Evolutionary conservation across 805 yeast species (phyloP).

Genomic region (Metschnikowia baotianmanensis): DNA sequence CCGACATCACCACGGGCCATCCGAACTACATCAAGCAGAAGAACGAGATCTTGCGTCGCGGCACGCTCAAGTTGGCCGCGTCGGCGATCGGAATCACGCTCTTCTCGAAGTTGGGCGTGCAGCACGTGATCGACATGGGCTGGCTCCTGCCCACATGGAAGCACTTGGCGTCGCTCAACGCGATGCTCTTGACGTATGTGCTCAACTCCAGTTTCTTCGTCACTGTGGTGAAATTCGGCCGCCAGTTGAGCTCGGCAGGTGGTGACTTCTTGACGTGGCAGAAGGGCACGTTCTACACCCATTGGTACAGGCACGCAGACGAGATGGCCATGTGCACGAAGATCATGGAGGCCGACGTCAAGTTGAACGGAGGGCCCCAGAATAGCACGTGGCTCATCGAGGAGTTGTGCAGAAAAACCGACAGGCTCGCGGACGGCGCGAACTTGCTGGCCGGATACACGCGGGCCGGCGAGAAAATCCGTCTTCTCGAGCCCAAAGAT

Average conservation of each 20-base stretch:
- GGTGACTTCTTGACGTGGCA: conserved; percentile 61
- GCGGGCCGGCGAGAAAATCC: conserved; percentile 37
- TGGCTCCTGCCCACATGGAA: conserved; percentile 38
- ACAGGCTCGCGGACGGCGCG: conserved; percentile 24
- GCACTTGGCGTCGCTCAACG: conserved; percentile 45
- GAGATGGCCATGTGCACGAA: conserved; percentile 65
- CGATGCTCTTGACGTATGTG: conserved; percentile 40
- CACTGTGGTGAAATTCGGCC: conserved; percentile 40
- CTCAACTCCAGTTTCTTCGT: conserved; percentile 41
- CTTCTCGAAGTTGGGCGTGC: conserved; percentile 42
- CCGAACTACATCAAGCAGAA: conserved; percentile 43
- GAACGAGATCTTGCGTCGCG: conserved; percentile 29
- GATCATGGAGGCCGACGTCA: conserved; percentile 64
- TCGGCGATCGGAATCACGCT: conserved; percentile 34
- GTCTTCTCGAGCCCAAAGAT: conserved; percentile 40
- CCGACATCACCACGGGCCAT: conserved; percentile 62
- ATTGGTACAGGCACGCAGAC: conserved; percentile 64
- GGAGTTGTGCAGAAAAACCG: conserved; percentile 37
- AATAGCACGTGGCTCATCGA: conserved; percentile 30
- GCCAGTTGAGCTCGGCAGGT: conserved; percentile 42
- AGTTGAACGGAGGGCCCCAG: conserved; percentile 41
- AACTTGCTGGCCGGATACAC: conserved; percentile 35
- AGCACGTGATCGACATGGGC: conserved; percentile 37
- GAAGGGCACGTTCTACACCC: conserved; percentile 59
- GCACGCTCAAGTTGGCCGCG: conserved; percentile 30